Conservation (phyloP, 306 rosid genomes). For the Pterocarpus macrocarpus region DNA sequence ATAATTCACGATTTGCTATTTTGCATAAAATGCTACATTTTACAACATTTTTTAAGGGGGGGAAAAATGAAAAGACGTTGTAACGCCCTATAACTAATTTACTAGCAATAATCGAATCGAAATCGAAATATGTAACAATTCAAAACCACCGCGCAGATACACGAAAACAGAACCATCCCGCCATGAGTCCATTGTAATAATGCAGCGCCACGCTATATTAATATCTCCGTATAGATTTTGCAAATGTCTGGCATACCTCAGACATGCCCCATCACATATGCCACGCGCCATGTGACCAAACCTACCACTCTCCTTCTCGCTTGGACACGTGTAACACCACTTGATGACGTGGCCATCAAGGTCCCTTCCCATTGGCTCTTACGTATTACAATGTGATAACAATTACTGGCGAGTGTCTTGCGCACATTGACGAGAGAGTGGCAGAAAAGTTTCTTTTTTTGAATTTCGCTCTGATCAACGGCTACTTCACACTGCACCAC, state of each 20-base stretch:
- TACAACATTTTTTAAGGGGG: too few relatives aligned
- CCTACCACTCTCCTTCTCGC: background rate
- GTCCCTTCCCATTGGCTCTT: constrained; percentile 23
- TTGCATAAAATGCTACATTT: too few relatives aligned
- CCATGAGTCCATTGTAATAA: background rate
- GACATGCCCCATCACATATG: constrained; percentile 21
- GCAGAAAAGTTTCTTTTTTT: background rate
- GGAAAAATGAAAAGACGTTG: too few relatives aligned
- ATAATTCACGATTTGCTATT: too few relatives aligned
- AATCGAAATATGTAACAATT: background rate
- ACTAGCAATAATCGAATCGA: too few relatives aligned
- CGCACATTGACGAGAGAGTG: constrained; percentile 28
- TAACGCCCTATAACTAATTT: too few relatives aligned
- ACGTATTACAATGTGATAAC: background rate
- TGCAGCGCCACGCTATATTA: background rate
- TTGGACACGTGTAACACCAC: background rate
- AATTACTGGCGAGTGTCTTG: constrained; percentile 19
- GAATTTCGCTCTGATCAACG: constrained; percentile 52
- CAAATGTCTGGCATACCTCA: constrained; percentile 35
- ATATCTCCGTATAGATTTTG: background rate
- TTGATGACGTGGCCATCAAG: constrained; percentile 16
- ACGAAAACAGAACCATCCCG: background rate
- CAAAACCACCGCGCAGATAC: background rate
- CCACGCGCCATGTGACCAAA: background rate
- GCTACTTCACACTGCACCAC: constrained; percentile 51